Evolutionary conservation across 164 flowering plant species (phyloP), one percentile per base, ranked within the genome.

Genomic region (Umbellularia californica): DNA sequence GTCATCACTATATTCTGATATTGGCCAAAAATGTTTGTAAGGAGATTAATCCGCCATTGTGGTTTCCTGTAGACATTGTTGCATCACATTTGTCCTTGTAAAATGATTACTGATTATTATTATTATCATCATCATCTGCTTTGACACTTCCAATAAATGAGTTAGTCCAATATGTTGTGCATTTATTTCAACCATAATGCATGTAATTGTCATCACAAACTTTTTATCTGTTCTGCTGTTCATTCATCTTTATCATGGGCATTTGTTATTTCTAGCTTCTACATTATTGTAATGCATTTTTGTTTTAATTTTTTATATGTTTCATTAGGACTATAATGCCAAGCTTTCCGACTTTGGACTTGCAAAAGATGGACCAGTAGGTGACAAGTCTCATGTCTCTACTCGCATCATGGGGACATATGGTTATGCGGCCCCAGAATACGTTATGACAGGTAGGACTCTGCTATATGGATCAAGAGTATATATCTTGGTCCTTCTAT

Each of bases 371-470:
- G 69, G 69, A 6, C 69, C 69, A 28, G 50, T 67, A 15, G 69
- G 69, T 17, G 69, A 67, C 15, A 27, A 33, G n/a, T 67, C 69
- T 33, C 69, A 67, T 67, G 69, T 67, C 47, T 67, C 69, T 67
- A 67, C 69, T 67, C 69, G 69, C 47, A 67, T 67, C 15, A 67
- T 67, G 69, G 69, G 69, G 50, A 67, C 69, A 2, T 67, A 67
- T 67, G 69, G 69, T 17, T 67, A 67, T 67, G 69, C 69, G 17
- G 69, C 69, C n/a, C 69, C 69, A 67, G 69, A 67, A 30, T 67
- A 67, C 47, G 33, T 67, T 5, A 67, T 67, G 69, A 67, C 69
- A 67, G 69, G 69, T 67, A 30, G 41, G 17, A 28, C 47, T 15
- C 9, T 28, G 6, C 47, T 41, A 41, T 41, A 41, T 41, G 47